These are phyloP conservation scores for Talaromyces verruculosus DNA, from an alignment of 2,329 filamentous ascomycete genomes.

Conservation along the genomic window DNA sequence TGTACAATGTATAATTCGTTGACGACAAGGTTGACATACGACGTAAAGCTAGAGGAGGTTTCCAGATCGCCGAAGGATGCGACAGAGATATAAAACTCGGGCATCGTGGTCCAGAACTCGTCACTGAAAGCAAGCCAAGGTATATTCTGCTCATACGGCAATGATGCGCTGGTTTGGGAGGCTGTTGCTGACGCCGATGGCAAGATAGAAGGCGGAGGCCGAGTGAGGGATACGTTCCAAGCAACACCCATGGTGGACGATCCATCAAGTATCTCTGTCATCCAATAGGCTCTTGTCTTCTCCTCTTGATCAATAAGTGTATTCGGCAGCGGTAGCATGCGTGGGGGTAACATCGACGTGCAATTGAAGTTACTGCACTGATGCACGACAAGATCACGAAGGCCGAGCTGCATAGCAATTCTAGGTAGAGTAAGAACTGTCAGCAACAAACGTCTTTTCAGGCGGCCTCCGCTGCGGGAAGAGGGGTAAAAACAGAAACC, in stretches of 20 bases:
- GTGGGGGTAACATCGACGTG: conserved; percentile 30
- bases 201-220: conserved; percentile 12
- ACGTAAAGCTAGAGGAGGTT: not conserved
- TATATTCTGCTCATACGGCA: not conserved
- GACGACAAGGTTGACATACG: conserved; percentile 10
- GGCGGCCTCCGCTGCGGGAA: not conserved
- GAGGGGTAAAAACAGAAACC: not conserved
- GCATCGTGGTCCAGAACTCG: not conserved
- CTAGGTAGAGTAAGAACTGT: conserved; percentile 20
- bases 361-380: conserved; percentile 33
- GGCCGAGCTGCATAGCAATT: conserved; percentile 32
- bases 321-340: conserved; percentile 29
- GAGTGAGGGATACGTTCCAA: conserved; percentile 26
- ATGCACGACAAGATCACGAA: conserved; percentile 33
- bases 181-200: not conserved
- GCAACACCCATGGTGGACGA: conserved; percentile 35
- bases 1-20: conserved; percentile 11
- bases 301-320: conserved; percentile 38
- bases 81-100: not conserved
- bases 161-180: not conserved
- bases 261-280: conserved; percentile 39
- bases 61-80: not conserved
- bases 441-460: not conserved
- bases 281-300: conserved; percentile 40
- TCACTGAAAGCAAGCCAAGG: not conserved